Base-by-base conservation (phyloP, 2,329 filamentous ascomycete genomes). In the Fusarium veterinarium region DNA sequence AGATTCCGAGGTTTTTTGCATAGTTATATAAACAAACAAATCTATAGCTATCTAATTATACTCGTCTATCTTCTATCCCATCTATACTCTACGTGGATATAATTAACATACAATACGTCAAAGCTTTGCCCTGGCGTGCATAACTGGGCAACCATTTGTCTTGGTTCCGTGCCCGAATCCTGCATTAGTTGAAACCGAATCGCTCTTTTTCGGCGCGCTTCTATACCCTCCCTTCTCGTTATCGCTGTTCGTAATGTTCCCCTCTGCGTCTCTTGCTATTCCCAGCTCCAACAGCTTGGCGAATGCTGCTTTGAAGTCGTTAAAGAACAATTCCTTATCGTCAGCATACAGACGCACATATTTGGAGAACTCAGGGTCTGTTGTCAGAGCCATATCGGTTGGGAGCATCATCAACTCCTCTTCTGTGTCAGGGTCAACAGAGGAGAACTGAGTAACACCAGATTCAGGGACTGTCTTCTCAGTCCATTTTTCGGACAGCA, bases 401-500 rank as follows among this genome's bases (percentile, higher is more conserved):
- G 60, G 60, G 6, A 64, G 31, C 60, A 64, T 64, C 57, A 64
- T 64, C 37, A 64, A 44, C 42, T 64, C 60, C 16, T 64, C 60
- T 16, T 62, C 60, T 16, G 60, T 64, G 31, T 62, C 44, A 14
- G n/a, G 11, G 5, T 64, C 60, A 8, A 64, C 11, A 6, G 60
- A 64, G 12, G 57, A 62, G 44, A 64, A 64, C 1, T 64, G 60
- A 6, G 11, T 16, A 0, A 62, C n/a, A 5, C 57, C 60, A 20
- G 60, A 64, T 10, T 64, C 57, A 5, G 57, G 57, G 3, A 64
- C 25, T 6, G 60, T 64, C 31, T 64, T 64, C 8, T 64, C 60
- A 1, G 11, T 64, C 60, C 60, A 64, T 1, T 25, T 25, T 8
- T 64, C 60, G 4, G 60, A 64, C 6, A 64, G 30, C 16, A 64